Conservation (phyloP, 768 basidiomycete genomes). For the Pleurotus cornucopiae region DNA sequence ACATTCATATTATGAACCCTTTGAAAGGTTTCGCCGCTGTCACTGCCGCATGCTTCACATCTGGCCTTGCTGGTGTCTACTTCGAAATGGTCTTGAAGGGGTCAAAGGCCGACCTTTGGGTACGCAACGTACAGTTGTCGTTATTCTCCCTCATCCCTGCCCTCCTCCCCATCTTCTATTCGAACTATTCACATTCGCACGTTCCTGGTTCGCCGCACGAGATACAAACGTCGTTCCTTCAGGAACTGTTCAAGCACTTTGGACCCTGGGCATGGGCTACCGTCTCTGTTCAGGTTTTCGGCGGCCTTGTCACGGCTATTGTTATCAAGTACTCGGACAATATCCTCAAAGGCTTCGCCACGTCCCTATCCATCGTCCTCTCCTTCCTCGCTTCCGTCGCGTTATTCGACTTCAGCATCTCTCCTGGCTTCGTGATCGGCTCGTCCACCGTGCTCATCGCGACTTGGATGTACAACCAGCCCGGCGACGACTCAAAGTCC, state of each 20-base stretch:
- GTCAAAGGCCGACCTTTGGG: slow-evolving; percentile 82
- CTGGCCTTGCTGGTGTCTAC: slow-evolving; percentile 88
- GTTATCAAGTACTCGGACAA: slow-evolving; percentile 98
- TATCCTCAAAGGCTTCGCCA: slow-evolving; percentile 96
- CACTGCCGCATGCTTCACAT: slow-evolving; percentile 81
- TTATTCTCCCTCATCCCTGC: slow-evolving; percentile 91
- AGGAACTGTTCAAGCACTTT: slow-evolving; percentile 78
- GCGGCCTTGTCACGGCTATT: slow-evolving; percentile 89
- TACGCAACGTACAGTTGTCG: slow-evolving; percentile 86
- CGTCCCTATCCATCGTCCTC: slow-evolving; percentile 87
- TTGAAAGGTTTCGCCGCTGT: slow-evolving; percentile 83
- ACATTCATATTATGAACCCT: slow-evolving; percentile 76
- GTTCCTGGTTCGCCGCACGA: slow-evolving; percentile 26
- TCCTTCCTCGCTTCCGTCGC: slow-evolving; percentile 92
- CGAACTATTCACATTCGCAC: slow-evolving; percentile 8
- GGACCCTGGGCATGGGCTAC: slow-evolving; percentile 95
- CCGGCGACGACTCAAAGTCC: slow-evolving; percentile 28
- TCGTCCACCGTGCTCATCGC: slow-evolving; percentile 80
- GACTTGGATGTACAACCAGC: slow-evolving; percentile 95
- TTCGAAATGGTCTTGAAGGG: slow-evolving; percentile 92
- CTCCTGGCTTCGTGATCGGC: slow-evolving; percentile 82
- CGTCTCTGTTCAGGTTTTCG: slow-evolving; percentile 84
- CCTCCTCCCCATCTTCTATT: slow-evolving; percentile 70
- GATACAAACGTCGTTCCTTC: slow-evolving; percentile 44
- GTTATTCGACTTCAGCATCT: slow-evolving; percentile 88